Percentiles rank a stretch among this genome's conserved stretches.
phyloP scores from a whole-genome alignment of 2,329 filamentous ascomycete genomes.

The Pyrenophora teres region DNA sequence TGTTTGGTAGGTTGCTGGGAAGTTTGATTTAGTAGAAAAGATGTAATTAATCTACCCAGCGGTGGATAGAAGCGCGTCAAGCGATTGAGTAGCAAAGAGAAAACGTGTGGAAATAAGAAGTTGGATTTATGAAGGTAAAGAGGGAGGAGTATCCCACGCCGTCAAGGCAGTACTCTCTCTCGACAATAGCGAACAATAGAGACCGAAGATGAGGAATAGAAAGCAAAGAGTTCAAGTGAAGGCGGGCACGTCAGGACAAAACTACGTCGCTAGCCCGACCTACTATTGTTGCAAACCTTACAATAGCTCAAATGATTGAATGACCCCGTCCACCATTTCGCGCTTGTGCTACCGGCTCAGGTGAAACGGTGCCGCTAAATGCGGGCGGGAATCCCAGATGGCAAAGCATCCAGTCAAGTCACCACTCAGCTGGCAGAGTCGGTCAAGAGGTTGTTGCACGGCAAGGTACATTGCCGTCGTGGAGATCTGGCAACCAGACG shows the following conservation, averaged over 20 bases:
- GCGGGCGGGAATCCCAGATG: slow-evolving; percentile 19
- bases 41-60: slow-evolving; percentile 36
- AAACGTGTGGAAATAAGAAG: slow-evolving; percentile 20
- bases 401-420: slow-evolving; percentile 20
- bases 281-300: slow-evolving; percentile 36
- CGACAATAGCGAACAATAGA: slow-evolving; percentile 45
- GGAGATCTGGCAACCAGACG: slow-evolving; percentile 24
- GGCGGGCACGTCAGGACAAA: slow-evolving; percentile 26
- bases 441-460: slow-evolving; percentile 7
- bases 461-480: slow-evolving; percentile 5
- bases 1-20: slow-evolving; percentile 5
- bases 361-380: slow-evolving; percentile 34
- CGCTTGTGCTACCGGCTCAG: slow-evolving; percentile 21
- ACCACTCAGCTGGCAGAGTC: slow-evolving; percentile 12
- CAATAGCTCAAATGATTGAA: slow-evolving; percentile 37
- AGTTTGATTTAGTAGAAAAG: slow-evolving; percentile 9
- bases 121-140: slow-evolving; percentile 21
- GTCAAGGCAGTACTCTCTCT: slow-evolving; percentile 41
- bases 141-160: slow-evolving; percentile 28
- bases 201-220: slow-evolving; percentile 29
- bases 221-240: slow-evolving; percentile 24
- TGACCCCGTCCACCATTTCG: slow-evolving; percentile 30
- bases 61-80: slow-evolving; percentile 38
- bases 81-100: slow-evolving; percentile 18
- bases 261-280: slow-evolving; percentile 21